A percentile compares a stretch with the other conserved stretches of the same genome.
Conservation (phyloP, 2,329 filamentous ascomycete species). For the Trichothecium sympodiale region DNA sequence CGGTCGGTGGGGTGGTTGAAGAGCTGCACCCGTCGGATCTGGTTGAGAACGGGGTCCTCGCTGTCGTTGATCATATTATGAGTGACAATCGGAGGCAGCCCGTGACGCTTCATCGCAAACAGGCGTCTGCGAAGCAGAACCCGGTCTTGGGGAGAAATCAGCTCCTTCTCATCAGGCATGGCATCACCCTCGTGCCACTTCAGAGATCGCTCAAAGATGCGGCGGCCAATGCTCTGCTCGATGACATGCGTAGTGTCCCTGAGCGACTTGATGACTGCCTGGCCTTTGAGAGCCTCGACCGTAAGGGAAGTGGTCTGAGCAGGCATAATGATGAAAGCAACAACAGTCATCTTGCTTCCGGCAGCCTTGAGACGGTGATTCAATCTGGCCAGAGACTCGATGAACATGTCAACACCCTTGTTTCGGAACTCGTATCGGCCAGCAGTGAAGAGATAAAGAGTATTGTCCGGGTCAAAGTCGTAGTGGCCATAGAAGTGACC, state of each 20-base stretch:
- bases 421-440: conserved; percentile 97
- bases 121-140: conserved; percentile 82
- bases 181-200: conserved; percentile 93
- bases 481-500: conserved; percentile 98
- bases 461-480: conserved; percentile 94
- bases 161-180: conserved; percentile 91
- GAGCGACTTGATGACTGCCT: conserved; percentile 93
- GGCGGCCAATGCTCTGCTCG: conserved; percentile 81
- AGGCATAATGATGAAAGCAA: conserved; percentile 98
- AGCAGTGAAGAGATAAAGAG: conserved; percentile 93
- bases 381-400: conserved; percentile 85
- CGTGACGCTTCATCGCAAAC: conserved; percentile 92
- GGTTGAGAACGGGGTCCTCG: conserved; percentile 90
- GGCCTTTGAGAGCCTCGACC: conserved; percentile 89
- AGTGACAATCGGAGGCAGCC: conserved; percentile 87
- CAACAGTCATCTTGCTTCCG: conserved; percentile 85
- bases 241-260: conserved; percentile 89
- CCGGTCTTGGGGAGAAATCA: conserved; percentile 84
- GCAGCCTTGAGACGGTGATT: conserved; percentile 83
- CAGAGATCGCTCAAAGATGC: conserved; percentile 87
- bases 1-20: conserved; percentile 94
- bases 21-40: conserved; percentile 88
- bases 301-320: conserved; percentile 91
- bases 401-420: conserved; percentile 99
- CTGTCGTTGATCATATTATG: conserved; percentile 96